Percentiles rank a stretch among this genome's conserved stretches.
Evolutionary conservation across 148 eudicot genomes (phyloP).

Genomic region (Tetragonia tetragonoides): DNA sequence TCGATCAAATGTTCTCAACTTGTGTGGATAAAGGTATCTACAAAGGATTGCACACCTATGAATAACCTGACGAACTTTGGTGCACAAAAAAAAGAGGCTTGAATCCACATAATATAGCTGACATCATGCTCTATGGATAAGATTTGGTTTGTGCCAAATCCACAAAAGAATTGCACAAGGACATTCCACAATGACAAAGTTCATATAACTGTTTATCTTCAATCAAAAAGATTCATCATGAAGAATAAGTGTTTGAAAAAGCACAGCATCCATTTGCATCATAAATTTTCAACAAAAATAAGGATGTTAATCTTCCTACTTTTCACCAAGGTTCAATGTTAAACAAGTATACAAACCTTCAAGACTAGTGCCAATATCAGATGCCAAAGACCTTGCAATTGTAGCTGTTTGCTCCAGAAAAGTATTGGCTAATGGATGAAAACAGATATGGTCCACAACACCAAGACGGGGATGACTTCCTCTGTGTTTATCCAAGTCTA

Average conservation of each 20-base stretch:
- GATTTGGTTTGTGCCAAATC: no score
- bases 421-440: conserved; percentile 59
- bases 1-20: neutral
- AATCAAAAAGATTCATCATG: neutral
- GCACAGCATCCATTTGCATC: neutral
- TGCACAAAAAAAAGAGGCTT: no score
- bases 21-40: neutral
- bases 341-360: conserved; percentile 48
- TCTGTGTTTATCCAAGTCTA: conserved; percentile 61
- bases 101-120: no score
- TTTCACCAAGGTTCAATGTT: neutral
- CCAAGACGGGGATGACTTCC: conserved; percentile 92
- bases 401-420: conserved; percentile 55
- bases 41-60: no score
- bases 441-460: conserved; percentile 85
- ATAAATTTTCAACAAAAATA: conserved; percentile 1
- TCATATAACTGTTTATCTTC: neutral
- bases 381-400: conserved; percentile 68
- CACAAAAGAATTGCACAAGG: neutral
- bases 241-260: neutral
- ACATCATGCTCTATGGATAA: no score
- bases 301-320: neutral
- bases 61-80: no score
- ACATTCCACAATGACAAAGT: neutral
- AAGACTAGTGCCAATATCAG: conserved; percentile 59